These are phyloP conservation scores for Sclerotinia subarctica DNA, from an alignment of 2,329 filamentous ascomycete genomes.

Conservation along the genomic window DNA sequence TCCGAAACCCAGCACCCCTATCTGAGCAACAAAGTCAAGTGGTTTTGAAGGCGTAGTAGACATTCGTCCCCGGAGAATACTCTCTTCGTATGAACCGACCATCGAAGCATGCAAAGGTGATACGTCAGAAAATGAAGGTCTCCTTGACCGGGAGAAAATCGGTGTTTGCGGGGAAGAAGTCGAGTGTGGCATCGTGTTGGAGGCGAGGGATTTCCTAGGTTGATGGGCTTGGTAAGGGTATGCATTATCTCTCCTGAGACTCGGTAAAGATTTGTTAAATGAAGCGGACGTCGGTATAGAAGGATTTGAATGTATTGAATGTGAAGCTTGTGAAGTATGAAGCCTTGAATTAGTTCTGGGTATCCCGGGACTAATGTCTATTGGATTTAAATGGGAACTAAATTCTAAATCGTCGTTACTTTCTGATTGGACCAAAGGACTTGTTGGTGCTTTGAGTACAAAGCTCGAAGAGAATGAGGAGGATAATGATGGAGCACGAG, in stretches of 20 bases:
- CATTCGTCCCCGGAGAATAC: conserved; percentile 91
- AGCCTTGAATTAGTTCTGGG: conserved; percentile 50
- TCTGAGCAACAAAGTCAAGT: conserved; percentile 89
- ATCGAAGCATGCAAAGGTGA: conserved; percentile 85
- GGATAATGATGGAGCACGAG: conserved; percentile 55
- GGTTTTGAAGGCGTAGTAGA: conserved; percentile 92
- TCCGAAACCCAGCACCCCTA: conserved; percentile 85
- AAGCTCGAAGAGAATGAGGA: conserved; percentile 78
- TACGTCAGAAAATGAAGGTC: conserved; percentile 70
- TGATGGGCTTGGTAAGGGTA: conserved; percentile 78
- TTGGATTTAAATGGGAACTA: conserved; percentile 50
- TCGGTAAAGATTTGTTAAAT: conserved; percentile 44
- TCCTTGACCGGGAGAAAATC: conserved; percentile 52
- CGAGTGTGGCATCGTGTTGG: conserved; percentile 46
- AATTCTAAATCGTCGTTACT: conserved; percentile 77
- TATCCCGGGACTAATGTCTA: conserved; percentile 45
- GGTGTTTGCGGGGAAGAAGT: conserved; percentile 50
- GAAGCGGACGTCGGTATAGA: conserved; percentile 41
- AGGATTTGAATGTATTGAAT: conserved; percentile 46
- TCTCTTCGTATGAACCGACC: conserved; percentile 98
- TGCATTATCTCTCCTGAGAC: conserved; percentile 56
- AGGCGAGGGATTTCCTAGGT: conserved; percentile 70
- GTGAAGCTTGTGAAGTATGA: conserved; percentile 68
- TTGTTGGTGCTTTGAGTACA: conserved; percentile 82
- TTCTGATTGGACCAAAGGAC: conserved; percentile 83